Percentiles rank a stretch among this genome's conserved stretches.
phyloP scores from a whole-genome alignment of 768 basidiomycete genomes.

The Dioszegia crocea region DNA sequence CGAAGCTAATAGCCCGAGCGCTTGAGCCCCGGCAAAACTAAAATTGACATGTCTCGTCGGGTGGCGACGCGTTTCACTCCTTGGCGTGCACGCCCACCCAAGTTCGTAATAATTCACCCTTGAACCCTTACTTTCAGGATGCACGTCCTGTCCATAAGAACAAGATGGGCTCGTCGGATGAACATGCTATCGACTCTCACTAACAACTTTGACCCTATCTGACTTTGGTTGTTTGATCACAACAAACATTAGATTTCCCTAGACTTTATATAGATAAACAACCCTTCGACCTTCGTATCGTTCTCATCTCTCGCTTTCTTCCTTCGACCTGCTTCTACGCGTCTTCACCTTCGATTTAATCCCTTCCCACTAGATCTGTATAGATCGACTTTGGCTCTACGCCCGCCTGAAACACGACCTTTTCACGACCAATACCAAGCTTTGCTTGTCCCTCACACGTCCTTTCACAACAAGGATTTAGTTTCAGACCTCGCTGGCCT shows the following conservation, averaged over 20 bases:
- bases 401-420: neutral
- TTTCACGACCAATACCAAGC: neutral
- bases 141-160: neutral
- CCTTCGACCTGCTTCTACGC: neutral
- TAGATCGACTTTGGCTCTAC: neutral
- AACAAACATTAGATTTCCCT: too few species aligned
- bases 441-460: neutral
- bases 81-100: conserved; percentile 1
- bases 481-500: conserved; percentile 3
- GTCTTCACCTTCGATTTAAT: neutral
- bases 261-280: neutral
- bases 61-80: conserved; percentile 6
- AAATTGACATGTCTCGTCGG: neutral
- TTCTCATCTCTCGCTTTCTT: neutral
- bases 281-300: neutral
- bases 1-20: too few species aligned
- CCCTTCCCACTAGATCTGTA: neutral
- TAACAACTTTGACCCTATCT: too few species aligned
- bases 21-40: neutral
- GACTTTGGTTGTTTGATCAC: too few species aligned
- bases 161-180: neutral
- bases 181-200: neutral
- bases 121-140: neutral
- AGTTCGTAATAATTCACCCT: neutral
- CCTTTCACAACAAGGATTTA: neutral